Percentiles rank a stretch among this genome's conserved stretches.
phyloP scores from a whole-genome alignment of 1,139 yeast genomes.

The Saccharomyces hybrid region DNA sequence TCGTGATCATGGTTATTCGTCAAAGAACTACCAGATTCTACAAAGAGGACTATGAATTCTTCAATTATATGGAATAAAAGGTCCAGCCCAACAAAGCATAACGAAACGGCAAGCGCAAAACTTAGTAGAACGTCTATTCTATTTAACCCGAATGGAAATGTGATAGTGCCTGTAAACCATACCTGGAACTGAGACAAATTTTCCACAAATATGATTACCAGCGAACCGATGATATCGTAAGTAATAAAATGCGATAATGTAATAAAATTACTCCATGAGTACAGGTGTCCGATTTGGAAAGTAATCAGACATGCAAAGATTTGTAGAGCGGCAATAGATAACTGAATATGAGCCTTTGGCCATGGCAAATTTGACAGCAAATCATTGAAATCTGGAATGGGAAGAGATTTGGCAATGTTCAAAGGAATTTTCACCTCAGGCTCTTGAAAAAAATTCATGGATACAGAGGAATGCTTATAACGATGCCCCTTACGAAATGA shows the following conservation, averaged over 20 bases:
- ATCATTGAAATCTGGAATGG: constrained; percentile 68
- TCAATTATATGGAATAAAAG: constrained; percentile 77
- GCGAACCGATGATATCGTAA: constrained; percentile 78
- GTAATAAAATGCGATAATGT: constrained; percentile 83
- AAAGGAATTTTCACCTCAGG: constrained; percentile 69
- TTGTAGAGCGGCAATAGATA: constrained; percentile 36
- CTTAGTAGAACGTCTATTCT: constrained; percentile 82
- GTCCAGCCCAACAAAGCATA: constrained; percentile 88
- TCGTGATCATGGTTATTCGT: constrained; percentile 15
- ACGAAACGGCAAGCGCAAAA: constrained; percentile 76
- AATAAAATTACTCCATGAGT: constrained; percentile 54
- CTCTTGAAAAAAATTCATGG: constrained; percentile 92
- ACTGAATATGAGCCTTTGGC: constrained; percentile 56
- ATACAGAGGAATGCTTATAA: constrained; percentile 93
- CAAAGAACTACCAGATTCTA: constrained; percentile 22
- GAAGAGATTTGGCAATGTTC: constrained; percentile 68
- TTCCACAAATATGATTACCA: constrained; percentile 64
- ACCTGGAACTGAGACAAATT: constrained; percentile 84
- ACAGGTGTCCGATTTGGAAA: constrained; percentile 53
- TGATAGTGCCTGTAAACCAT: constrained; percentile 79
- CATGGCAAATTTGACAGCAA: constrained; percentile 53
- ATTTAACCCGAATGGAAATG: constrained; percentile 87
- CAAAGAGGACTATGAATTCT: constrained; percentile 52
- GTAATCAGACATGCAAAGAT: constrained; percentile 34
- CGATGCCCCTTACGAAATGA: constrained; percentile 91